Evolutionary conservation across 2,329 filamentous ascomycete species (phyloP).

Genomic region (Ascosphaera aggregata): DNA sequence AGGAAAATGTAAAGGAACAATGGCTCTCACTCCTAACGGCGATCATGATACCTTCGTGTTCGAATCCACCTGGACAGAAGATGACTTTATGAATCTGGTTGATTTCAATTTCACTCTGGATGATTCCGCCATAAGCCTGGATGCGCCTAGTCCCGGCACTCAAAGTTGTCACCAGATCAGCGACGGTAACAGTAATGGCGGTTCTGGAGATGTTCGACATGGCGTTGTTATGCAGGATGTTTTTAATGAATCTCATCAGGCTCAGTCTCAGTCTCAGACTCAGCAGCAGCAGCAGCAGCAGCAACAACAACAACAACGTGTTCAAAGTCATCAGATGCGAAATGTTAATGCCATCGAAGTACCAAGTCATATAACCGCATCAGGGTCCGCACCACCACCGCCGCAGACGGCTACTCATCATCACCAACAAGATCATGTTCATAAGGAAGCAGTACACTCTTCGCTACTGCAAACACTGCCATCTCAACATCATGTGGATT

Average conservation of each 20-base stretch:
- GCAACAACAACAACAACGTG: slow-evolving; percentile 9
- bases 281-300: slow-evolving; percentile 6
- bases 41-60: not conserved
- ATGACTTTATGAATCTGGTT: slow-evolving; percentile 26
- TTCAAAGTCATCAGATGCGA: slow-evolving; percentile 8
- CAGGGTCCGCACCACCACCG: not conserved
- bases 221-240: slow-evolving; percentile 4
- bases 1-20: not conserved
- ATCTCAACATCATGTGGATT: slow-evolving; percentile 8
- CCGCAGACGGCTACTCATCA: slow-evolving; percentile 10
- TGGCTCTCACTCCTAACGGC: not conserved
- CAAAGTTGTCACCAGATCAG: slow-evolving; percentile 4
- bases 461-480: too few species aligned
- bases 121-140: slow-evolving; percentile 17
- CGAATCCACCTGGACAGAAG: slow-evolving; percentile 9
- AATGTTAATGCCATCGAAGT: slow-evolving; percentile 8
- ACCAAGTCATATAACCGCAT: not conserved
- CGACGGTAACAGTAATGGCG: slow-evolving; percentile 4
- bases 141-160: slow-evolving; percentile 10
- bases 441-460: too few species aligned
- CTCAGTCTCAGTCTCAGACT: slow-evolving; percentile 2
- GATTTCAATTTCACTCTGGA: slow-evolving; percentile 25
- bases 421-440: too few species aligned
- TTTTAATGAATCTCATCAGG: slow-evolving; percentile 1
- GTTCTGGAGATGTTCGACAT: slow-evolving; percentile 1